Base-by-base conservation (phyloP, 805 yeast species). In the Martiniozyma abietophila region DNA sequence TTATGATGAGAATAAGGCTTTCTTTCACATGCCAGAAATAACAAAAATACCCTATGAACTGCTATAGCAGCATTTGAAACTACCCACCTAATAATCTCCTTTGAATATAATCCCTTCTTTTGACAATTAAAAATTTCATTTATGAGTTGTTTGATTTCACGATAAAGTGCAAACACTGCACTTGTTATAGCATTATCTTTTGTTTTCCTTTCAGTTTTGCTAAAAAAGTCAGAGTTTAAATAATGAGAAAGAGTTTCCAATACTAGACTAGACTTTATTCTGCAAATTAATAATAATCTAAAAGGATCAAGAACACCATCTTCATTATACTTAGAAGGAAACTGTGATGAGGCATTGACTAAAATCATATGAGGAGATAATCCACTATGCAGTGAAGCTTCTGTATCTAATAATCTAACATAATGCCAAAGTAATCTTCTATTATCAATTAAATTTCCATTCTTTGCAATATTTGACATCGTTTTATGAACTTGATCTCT, bases 31-130 rank as follows among this genome's bases (percentile, higher is more conserved):
- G 38, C 38, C 23, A 36, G 25, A 28, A 35, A 42, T 9, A 39
- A 24, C 12, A 40, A 23, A 33, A 34, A 39, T 2, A 35, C 30
- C 17, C 43, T 32, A 27, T 42, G 43, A 1, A 82, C 94, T 22
- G 84, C 65, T 29, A 88, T 62, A 23, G 78, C 73, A 43, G 81
- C 77, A 53, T 89, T 88, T 24, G 88, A 74, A 35, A 83, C 61
- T 53, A 85, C 17, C 96, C 97, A 89, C 4, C 79, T 58, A 38
- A 89, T 62, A 18, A 89, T 94, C 2, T 92, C 89, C 41, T 80
- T 58, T 2, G 39, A 25, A 24, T 36, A 39, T 22, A 32, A 31
- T 8, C 35, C 30, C 27, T 38, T 34, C 11, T 23, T 26, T 17
- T 29, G 23, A 33, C 46, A 42, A 22, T 23, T 30, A 5, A 35